These are phyloP conservation scores for Candida qinlingensis DNA, from an alignment of 805 yeast genomes.

Conservation along the genomic window DNA sequence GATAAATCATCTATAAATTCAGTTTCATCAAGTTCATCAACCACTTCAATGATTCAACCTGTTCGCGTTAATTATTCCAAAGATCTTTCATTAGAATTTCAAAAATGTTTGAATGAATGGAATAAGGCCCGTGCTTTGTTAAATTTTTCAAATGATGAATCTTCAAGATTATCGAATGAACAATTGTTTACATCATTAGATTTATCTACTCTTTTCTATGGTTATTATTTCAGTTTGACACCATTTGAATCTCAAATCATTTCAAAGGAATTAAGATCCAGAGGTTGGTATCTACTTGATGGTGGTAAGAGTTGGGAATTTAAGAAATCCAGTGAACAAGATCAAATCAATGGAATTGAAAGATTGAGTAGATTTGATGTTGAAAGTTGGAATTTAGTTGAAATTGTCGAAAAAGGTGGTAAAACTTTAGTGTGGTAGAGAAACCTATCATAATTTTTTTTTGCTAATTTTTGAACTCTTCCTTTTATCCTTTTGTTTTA, in stretches of 20 bases:
- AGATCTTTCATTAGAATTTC: conserved; percentile 11
- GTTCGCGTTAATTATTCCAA: not conserved
- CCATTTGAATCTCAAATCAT: conserved; percentile 67
- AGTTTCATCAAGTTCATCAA: not conserved
- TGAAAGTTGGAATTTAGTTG: conserved; percentile 17
- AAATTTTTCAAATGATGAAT: conserved; percentile 22
- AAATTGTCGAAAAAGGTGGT: conserved; percentile 6
- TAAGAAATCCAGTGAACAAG: not conserved
- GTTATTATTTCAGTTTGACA: conserved; percentile 76
- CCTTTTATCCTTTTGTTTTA: not conserved
- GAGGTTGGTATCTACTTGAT: conserved; percentile 62
- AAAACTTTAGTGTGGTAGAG: not conserved
- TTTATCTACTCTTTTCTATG: conserved; percentile 55
- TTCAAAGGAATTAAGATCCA: conserved; percentile 65
- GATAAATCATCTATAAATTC: not conserved
- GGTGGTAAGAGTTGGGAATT: conserved; percentile 8
- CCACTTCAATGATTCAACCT: not conserved
- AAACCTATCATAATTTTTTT: not conserved
- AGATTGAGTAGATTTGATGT: conserved; percentile 22
- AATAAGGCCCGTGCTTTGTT: conserved; percentile 5
- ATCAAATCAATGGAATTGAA: not conserved
- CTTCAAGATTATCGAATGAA: conserved; percentile 30
- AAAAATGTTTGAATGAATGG: conserved; percentile 12
- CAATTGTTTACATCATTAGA: conserved; percentile 8
- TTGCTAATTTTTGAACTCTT: not conserved